phyloP scores from a whole-genome alignment of 345 rosid genomes.

The Bruguiera gymnorhiza region DNA sequence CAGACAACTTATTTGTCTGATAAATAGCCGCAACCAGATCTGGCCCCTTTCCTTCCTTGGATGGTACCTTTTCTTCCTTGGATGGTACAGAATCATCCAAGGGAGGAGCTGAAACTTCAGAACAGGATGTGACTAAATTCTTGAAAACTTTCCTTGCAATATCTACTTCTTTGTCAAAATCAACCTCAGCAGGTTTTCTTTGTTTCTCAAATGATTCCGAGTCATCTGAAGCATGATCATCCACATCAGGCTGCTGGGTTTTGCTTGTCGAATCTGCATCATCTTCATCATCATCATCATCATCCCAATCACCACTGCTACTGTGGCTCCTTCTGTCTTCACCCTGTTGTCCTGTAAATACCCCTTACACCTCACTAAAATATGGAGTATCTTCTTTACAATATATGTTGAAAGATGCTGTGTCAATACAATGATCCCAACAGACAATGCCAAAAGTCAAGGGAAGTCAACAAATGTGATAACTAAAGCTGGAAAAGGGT shows the following conservation, averaged over 20 bases:
- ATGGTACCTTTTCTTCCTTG: conserved; percentile 18
- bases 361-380: conserved; percentile 6
- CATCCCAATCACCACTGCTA: conserved; percentile 58
- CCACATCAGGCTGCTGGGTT: conserved; percentile 22
- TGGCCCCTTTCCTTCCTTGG: conserved; percentile 25
- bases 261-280: conserved; percentile 13
- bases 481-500: too few species aligned
- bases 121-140: conserved; percentile 50
- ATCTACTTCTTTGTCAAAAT: conserved; percentile 78
- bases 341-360: conserved; percentile 44
- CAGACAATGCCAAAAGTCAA: too few species aligned
- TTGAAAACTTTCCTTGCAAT: conserved; percentile 70
- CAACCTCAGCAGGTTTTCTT: conserved; percentile 33
- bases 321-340: conserved; percentile 49
- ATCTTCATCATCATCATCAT: conserved; percentile 39
- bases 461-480: too few species aligned
- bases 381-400: conserved; percentile 4
- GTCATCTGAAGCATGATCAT: conserved; percentile 28
- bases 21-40: conserved; percentile 27
- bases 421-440: too few species aligned
- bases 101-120: conserved; percentile 32
- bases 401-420: background rate
- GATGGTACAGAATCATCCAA: conserved; percentile 32
- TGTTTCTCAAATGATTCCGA: conserved; percentile 30
- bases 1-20: conserved; percentile 26